phyloP scores from a whole-genome alignment of 2,329 filamentous ascomycete species.

The Rutstroemia sydowiana region DNA sequence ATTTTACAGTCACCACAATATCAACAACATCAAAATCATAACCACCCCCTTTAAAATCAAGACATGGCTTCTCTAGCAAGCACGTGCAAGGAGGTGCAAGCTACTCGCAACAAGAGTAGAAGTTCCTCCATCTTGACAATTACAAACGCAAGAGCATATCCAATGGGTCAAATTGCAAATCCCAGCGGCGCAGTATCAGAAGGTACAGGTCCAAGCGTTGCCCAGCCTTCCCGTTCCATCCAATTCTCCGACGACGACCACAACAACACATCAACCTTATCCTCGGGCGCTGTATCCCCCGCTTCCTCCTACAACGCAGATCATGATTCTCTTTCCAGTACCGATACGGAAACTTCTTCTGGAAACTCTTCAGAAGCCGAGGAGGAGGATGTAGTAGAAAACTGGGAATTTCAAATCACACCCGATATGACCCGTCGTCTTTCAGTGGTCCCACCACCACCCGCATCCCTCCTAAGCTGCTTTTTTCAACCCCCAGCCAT shows the following conservation, averaged over 20 bases:
- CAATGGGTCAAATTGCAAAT: not conserved
- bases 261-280: not conserved
- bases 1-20: not conserved
- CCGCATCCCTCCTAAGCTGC: not conserved
- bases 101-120: not conserved
- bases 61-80: not conserved
- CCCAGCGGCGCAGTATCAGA: not conserved
- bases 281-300: not conserved
- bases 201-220: not conserved
- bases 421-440: slow-evolving; percentile 6
- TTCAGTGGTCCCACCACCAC: slow-evolving; percentile 11
- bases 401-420: slow-evolving; percentile 7
- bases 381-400: not conserved
- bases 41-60: not conserved
- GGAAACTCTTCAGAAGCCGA: not conserved
- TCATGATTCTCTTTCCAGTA: slow-evolving; percentile 16
- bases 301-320: slow-evolving; percentile 15
- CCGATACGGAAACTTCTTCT: slow-evolving; percentile 19
- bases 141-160: not conserved
- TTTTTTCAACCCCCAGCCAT: not conserved
- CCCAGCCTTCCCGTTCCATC: not conserved
- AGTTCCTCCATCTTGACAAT: not conserved
- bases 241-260: not conserved
- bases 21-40: not conserved
- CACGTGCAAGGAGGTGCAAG: not conserved